Conservation (phyloP, 495 filamentous ascomycete species). For the Lasiosphaeria hispida region DNA sequence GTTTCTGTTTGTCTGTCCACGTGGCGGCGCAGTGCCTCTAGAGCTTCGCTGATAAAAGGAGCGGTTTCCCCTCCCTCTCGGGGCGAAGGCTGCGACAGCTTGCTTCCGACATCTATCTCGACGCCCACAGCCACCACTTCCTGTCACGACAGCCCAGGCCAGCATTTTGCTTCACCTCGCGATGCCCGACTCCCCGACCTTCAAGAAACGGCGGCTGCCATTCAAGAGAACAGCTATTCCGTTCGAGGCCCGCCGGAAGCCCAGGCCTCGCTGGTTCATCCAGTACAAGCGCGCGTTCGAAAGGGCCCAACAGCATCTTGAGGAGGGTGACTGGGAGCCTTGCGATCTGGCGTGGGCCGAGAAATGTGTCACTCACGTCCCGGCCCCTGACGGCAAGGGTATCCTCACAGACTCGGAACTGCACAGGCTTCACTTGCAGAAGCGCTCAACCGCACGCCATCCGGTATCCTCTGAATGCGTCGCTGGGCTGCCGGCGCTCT, state of each 20-base stretch:
- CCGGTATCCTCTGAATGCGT: too few relatives aligned
- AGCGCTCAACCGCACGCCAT: too few relatives aligned
- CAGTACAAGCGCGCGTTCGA: conserved; percentile 8
- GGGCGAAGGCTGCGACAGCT: conserved; percentile 4
- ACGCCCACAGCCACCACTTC: conserved; percentile 7
- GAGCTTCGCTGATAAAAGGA: conserved; percentile 7
- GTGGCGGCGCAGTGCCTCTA: conserved; percentile 9
- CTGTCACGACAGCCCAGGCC: conserved; percentile 6
- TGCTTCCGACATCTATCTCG: not conserved
- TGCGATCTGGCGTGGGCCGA: conserved; percentile 6
- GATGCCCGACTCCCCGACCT: conserved; percentile 9
- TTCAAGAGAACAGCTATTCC: conserved; percentile 9
- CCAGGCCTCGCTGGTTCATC: conserved; percentile 13
- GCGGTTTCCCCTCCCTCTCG: conserved; percentile 7
- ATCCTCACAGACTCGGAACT: conserved; percentile 14
- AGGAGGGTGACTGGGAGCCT: conserved; percentile 9
- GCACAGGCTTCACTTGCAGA: conserved; percentile 14
- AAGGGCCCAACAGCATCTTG: conserved; percentile 8
- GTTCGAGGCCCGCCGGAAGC: conserved; percentile 4
- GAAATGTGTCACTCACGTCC: conserved; percentile 3
- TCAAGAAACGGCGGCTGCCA: conserved; percentile 11
- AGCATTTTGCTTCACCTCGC: conserved; percentile 7
- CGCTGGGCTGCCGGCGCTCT: too few relatives aligned
- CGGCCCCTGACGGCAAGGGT: conserved; percentile 5
- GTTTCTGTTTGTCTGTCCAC: conserved; percentile 10